Evolutionary conservation across 1,139 yeast genomes (phyloP), one percentile per base, ranked within the genome.

Genomic region (Hanseniaspora gamundiae): DNA sequence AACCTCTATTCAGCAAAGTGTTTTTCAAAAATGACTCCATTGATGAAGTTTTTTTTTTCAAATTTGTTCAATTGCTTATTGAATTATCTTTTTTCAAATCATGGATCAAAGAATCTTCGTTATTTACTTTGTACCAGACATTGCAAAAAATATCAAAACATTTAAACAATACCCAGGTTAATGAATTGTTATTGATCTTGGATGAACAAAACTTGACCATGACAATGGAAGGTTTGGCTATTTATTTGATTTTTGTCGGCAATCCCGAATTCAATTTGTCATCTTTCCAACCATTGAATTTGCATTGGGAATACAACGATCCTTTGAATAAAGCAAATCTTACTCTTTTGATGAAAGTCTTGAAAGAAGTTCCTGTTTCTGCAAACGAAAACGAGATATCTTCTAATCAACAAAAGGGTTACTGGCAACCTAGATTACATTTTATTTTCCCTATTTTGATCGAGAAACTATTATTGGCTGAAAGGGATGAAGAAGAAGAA

Each of bases 81-180:
- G 75, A 72, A 21, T 66, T 88, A 47, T 74, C 94, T 0, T 60
- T 68, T 24, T 54, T 66, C 28, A 88, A 88, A 60, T 73, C 86
- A 2, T 88, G 97, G 97, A 72, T 88, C 40, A 68, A 94, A 48
- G 96, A 88, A 62, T 76, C 94, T 4, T 72, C 87, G 38, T 69
- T 84, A 51, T 83, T 71, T 56, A 80, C 94, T 1, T 66, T 88
- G 42, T 76, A 74, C 51, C 78, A 75, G 45, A 69, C 81, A 10
- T 76, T 7, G 53, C 58, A 22, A 55, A 60, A 35, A 51, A 69
- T 13, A 46, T 57, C 17, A 17, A 9, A 14, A 33, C 10, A 19
- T 2, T 50, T 58, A 21, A 48, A 49, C 31, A 42, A 52, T 9
- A 45, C 42, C 5, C 48, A 49, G 2, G 33, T 43, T 21, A 43